These are phyloP conservation scores for Podila minutissima DNA, from an alignment of 192 early-diverging fungal species.

Conservation along the genomic window DNA sequence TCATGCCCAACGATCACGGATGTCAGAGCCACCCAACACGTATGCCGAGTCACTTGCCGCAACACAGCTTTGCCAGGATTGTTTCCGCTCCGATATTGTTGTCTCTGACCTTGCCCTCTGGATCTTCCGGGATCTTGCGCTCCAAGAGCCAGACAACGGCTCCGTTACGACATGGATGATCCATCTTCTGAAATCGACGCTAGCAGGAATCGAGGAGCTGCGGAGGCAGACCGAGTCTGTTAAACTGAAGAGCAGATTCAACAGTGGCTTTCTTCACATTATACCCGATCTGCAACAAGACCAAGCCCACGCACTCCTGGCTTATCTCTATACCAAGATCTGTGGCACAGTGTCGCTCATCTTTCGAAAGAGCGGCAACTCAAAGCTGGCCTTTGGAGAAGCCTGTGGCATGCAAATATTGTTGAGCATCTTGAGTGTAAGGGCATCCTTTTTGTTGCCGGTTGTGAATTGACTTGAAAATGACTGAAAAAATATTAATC, in stretches of 20 bases:
- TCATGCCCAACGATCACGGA: slow-evolving; percentile 2
- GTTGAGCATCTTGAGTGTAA: slow-evolving; percentile 47
- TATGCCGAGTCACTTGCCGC: slow-evolving; percentile 35
- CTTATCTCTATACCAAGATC: slow-evolving; percentile 51
- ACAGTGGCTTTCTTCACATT: slow-evolving; percentile 20
- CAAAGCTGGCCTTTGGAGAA: slow-evolving; percentile 49
- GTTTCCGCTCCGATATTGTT: slow-evolving; percentile 46
- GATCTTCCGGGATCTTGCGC: slow-evolving; percentile 39
- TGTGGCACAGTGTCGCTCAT: slow-evolving; percentile 49
- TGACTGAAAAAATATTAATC: not conserved
- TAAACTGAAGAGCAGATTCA: slow-evolving; percentile 18
- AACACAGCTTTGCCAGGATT: slow-evolving; percentile 30
- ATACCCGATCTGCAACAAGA: slow-evolving; percentile 28
- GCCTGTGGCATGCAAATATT: slow-evolving; percentile 48
- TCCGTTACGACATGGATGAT: slow-evolving; percentile 35
- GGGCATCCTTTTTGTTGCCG: not conserved
- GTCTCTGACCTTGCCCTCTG: slow-evolving; percentile 50
- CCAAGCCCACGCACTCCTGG: slow-evolving; percentile 34
- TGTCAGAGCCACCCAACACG: slow-evolving; percentile 1
- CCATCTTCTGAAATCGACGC: slow-evolving; percentile 36
- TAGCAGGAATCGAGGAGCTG: slow-evolving; percentile 39
- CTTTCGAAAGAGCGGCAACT: slow-evolving; percentile 33
- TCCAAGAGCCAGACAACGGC: slow-evolving; percentile 17
- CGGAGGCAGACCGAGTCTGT: slow-evolving; percentile 19
- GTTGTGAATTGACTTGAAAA: too few species aligned